Evolutionary conservation across 2,329 filamentous ascomycete genomes (phyloP), one percentile per base, ranked within the genome.

Genomic region (Hymenoscyphus linearis): DNA sequence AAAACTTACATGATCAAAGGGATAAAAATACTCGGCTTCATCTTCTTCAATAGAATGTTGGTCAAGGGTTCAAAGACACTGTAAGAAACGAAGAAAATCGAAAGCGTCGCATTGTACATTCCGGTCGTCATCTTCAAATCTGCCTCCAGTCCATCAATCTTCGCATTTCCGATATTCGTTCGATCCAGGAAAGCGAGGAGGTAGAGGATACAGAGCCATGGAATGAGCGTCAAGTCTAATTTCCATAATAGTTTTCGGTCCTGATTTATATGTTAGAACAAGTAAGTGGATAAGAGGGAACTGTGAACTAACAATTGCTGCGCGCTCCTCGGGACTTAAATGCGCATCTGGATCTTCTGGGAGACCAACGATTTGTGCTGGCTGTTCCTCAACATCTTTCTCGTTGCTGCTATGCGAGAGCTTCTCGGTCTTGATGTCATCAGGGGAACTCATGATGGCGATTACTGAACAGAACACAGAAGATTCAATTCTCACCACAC

Each of bases 41-140:
- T 77, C 18, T 80, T 82, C 77, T 92, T 92, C 54, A 93, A 76
- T 40, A 91, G 74, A 60, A 92, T 83, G 72, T 90, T 90, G 66
- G 85, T 88, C 0, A 87, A 85, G 55, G 92, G 89, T 76, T 90
- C 86, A 65, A 91, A 92, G 36, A 92, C 75, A 2, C 89, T 82
- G 72, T 96, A 96, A 0, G 89, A 91, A 56, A 96, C 80, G 76
- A 96, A 96, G 77, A 96, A 96, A 67, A 96, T 88, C 36, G 89
- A 90, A 7, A 96, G 79, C 0, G 86, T 83, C 25, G 83, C 79
- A 73, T 93, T 93, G 76, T 92, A 96, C 70, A 89, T 79, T 5
- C 79, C 75, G 2, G 82, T 79, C 0, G 80, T 80, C 78, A 93
- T 83, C 35, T 81, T 66, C 16, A 95, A 76, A 61, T 89, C 85